Percentiles rank a stretch among this genome's conserved stretches.
phyloP scores from a whole-genome alignment of 179 eudicot species.

The Carnegiea gigantea region DNA sequence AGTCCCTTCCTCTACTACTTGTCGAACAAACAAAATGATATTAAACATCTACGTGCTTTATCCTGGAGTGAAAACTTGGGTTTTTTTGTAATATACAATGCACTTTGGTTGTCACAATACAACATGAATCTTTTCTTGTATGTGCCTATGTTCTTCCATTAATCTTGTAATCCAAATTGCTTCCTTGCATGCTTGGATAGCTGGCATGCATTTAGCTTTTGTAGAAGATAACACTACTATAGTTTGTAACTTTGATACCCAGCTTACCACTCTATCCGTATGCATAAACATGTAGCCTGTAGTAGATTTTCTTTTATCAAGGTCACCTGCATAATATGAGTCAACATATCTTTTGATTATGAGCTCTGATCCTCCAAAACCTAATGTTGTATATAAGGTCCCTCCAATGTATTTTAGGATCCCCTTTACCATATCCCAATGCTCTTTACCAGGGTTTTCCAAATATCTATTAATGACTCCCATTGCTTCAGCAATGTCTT shows the following conservation, averaged over 20 bases:
- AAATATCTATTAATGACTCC: neutral
- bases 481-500: neutral
- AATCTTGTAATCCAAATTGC: neutral
- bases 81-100: neutral
- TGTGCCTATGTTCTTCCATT: too few species aligned
- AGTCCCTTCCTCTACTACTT: neutral
- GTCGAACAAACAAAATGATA: neutral
- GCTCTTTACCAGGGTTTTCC: neutral
- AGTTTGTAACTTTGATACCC: neutral
- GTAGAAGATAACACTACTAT: neutral
- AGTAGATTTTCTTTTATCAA: too few species aligned
- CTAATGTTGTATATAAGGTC: too few species aligned
- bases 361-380: neutral
- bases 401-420: neutral
- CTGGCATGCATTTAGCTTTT: neutral
- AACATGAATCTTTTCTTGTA: too few species aligned
- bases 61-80: neutral
- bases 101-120: neutral
- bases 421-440: neutral
- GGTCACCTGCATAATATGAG: neutral
- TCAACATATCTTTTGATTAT: neutral
- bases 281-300: too few species aligned
- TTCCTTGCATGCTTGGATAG: neutral
- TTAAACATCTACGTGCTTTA: too few species aligned
- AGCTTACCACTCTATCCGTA: too few species aligned